Evolutionary conservation across 1,284 basidiomycete species (phyloP), one percentile per base, ranked within the genome.

Genomic region (Meripilus lineatus): DNA sequence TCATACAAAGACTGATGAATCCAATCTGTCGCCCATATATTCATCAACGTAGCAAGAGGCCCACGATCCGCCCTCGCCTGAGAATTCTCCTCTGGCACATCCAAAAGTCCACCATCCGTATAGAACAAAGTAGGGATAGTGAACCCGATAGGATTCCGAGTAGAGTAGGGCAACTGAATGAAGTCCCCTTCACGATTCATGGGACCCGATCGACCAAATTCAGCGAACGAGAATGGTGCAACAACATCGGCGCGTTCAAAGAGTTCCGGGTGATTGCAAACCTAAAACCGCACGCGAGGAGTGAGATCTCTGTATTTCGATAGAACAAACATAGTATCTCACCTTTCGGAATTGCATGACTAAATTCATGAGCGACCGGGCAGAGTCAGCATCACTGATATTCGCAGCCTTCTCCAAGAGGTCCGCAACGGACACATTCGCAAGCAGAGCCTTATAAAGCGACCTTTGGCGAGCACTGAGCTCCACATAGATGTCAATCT

Each of bases 321-420:
- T 33, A 30, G 14, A 36, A 33, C 45, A 15, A 32, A 34, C 22
- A 34, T 25, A 45, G 30, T 15, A 24, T 53, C 63, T 32, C 39
- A 86, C 89, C 74, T 99, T 99, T 54, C 96, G 86, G 76, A 99
- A 99, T 66, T 99, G 96, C 96, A 99, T 99, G 52, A 99, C 95
- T 50, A 99, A 77, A 67, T 99, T 99, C 95, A 99, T 98, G 46
- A 99, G 72, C 18, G 92, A 92, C 49, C 91, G 82, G 39, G 93
- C 89, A 32, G 89, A 91, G 53, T 93, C 91, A 22, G 84, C 89
- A 58, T 98, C 92, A 24, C 89, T 82, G 46, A 91, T 79, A 52
- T 89, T 90, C 17, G 89, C 84, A 11, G 95, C 94, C 62, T 95
- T 93, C 58, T 91, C 89, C 46, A 99, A 74, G 32, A 99, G 80